These are phyloP conservation scores for Tulasnella sp. DNA, from an alignment of 768 basidiomycete species.

Conservation along the genomic window DNA sequence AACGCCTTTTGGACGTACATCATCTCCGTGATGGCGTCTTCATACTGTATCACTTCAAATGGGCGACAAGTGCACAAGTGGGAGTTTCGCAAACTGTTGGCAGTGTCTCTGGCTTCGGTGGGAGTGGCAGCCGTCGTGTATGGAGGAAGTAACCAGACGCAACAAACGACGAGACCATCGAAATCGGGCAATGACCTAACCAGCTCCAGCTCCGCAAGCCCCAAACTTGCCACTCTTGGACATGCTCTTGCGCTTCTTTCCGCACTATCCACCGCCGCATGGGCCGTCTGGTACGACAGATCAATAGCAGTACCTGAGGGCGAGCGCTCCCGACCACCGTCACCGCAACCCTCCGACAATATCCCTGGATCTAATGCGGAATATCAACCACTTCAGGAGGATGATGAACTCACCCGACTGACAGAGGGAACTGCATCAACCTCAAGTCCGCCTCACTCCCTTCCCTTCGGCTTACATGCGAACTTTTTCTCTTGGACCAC, in stretches of 20 bases:
- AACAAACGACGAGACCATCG: not conserved
- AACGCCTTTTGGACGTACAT: constrained; percentile 90
- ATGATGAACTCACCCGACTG: not conserved
- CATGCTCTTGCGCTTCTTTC: constrained; percentile 68
- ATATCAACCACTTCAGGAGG: not conserved
- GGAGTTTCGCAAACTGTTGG: constrained; percentile 59
- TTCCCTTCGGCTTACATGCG: constrained; percentile 27
- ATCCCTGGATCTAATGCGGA: not conserved
- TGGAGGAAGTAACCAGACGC: constrained; percentile 50
- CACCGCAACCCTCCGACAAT: not conserved
- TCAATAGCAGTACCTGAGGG: constrained; percentile 52
- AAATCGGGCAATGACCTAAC: not conserved
- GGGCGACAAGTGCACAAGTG: constrained; percentile 44
- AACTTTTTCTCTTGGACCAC: constrained; percentile 29
- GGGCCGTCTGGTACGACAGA: constrained; percentile 82
- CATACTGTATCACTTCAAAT: constrained; percentile 31
- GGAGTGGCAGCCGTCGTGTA: constrained; percentile 82
- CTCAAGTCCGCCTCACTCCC: constrained; percentile 38
- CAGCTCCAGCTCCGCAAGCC: not conserved
- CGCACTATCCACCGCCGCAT: constrained; percentile 67
- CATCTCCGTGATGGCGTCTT: constrained; percentile 53
- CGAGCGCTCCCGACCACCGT: not conserved
- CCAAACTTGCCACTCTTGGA: constrained; percentile 43
- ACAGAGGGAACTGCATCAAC: not conserved
- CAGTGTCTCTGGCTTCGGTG: constrained; percentile 73